Evolutionary conservation across 805 yeast species (phyloP).

Genomic region (Kodamaea leandrae): DNA sequence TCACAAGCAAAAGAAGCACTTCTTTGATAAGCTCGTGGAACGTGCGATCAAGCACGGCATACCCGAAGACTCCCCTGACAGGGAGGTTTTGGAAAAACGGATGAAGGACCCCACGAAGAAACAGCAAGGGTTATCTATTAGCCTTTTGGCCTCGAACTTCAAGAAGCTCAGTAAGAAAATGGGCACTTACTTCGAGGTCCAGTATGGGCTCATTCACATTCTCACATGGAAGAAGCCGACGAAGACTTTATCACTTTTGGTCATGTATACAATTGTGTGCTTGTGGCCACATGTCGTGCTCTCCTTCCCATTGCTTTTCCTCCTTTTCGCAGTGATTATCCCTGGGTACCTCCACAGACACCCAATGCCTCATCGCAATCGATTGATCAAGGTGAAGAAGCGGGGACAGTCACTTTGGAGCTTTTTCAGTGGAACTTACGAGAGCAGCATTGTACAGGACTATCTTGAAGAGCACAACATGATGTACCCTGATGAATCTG

Average conservation of each 20-base stretch:
- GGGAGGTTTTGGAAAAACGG: constrained; percentile 40
- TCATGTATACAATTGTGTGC: constrained; percentile 64
- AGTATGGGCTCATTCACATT: constrained; percentile 57
- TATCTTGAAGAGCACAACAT: constrained; percentile 18
- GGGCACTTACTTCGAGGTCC: constrained; percentile 56
- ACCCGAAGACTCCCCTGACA: constrained; percentile 49
- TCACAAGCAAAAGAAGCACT: constrained; percentile 36
- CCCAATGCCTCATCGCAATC: constrained; percentile 48
- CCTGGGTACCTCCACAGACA: constrained; percentile 72
- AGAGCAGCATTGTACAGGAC: constrained; percentile 34
- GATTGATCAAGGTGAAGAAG: constrained; percentile 42
- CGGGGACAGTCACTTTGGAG: constrained; percentile 57
- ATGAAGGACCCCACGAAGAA: constrained; percentile 45
- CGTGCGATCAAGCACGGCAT: constrained; percentile 49
- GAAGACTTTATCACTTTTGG: constrained; percentile 58
- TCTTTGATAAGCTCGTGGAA: constrained; percentile 57
- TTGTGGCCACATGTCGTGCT: constrained; percentile 68
- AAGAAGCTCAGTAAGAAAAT: constrained; percentile 53
- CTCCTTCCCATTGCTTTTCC: constrained; percentile 56
- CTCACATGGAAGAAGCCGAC: constrained; percentile 76
- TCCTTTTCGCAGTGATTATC: constrained; percentile 58
- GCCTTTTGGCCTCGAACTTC: constrained; percentile 55
- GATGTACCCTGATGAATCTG: constrained; percentile 8
- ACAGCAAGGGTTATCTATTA: constrained; percentile 56
- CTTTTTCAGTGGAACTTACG: constrained; percentile 29